Base-by-base conservation (phyloP, 2,329 filamentous ascomycete genomes). In the Plenodomus tracheiphilus region DNA sequence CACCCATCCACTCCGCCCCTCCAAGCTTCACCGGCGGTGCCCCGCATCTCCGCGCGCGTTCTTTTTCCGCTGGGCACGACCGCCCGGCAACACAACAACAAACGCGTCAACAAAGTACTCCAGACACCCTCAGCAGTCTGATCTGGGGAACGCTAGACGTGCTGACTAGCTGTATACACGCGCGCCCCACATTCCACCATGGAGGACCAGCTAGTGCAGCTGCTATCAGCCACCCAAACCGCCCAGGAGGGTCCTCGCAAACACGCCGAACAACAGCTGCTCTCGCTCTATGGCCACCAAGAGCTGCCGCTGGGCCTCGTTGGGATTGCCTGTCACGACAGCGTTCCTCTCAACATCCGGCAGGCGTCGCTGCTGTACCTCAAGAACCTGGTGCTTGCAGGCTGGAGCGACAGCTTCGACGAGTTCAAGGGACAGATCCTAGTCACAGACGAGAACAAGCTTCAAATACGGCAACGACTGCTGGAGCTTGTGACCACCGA, bases 201-300 rank as follows among this genome's bases (percentile, higher is more conserved):
- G 91, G 92, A 96, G 82, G 87, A 95, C 77, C 87, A 96, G 79
- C 85, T 99, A 74, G 86, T 94, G 64, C 86, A 87, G 74, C 83
- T 97, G 72, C 86, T 99, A 58, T 85, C 87, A 66, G 90, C 91
- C 75, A 96, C 92, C 41, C 91, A 96, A 77, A 86, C 86, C 56
- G 67, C 88, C 52, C 84, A 86, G 50, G 86, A 93, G 72, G 85
- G 77, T 46, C 86, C 88, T 48, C 87, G 93, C 73, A 91, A 89
- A 71, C 85, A 89, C 71, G 94, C 94, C 62, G 94, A 99, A 77
- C 80, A 87, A 68, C 88, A 91, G 65, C 83, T 97, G 43, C 84
- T 85, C 70, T 84, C 83, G 57, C 84, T 89, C 56, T 86, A 88
- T 69, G 73, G 80, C 53, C 81, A 85, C 61, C 78, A 81, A 56